Evolutionary conservation across 1,139 yeast species (phyloP).

Genomic region (Lodderomyces metapsilosis): DNA sequence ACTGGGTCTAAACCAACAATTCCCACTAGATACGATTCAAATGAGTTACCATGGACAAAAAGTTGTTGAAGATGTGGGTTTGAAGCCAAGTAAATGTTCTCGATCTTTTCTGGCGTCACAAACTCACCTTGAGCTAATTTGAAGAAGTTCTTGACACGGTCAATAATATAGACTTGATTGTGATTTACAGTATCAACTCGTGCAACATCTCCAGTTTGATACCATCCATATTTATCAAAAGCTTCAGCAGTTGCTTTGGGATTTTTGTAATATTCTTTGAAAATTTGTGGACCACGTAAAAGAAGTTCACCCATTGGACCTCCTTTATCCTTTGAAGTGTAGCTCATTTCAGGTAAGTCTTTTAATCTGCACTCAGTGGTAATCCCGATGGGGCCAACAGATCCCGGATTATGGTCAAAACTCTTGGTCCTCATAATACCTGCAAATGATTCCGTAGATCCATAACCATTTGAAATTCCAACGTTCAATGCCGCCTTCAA

Average conservation of each 20-base stretch:
- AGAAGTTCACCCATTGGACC: constrained; percentile 45
- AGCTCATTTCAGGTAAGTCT: constrained; percentile 41
- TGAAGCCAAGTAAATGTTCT: constrained; percentile 34
- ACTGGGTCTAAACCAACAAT: constrained; percentile 53
- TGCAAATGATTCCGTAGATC: constrained; percentile 47
- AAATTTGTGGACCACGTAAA: constrained; percentile 41
- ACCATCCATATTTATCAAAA: constrained; percentile 57
- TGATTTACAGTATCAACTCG: constrained; percentile 21
- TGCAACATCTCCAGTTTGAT: constrained; percentile 42
- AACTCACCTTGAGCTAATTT: constrained; percentile 47
- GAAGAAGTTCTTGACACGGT: constrained; percentile 45
- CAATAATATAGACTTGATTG: constrained; percentile 32
- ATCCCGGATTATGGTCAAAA: constrained; percentile 33
- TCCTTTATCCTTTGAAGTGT: constrained; percentile 26
- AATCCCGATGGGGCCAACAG: constrained; percentile 37
- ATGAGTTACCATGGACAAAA: constrained; percentile 58
- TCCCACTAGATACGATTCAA: constrained; percentile 59
- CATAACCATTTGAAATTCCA: constrained; percentile 46
- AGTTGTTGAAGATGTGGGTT: constrained; percentile 35
- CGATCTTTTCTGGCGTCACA: constrained; percentile 44
- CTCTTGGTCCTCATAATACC: constrained; percentile 33
- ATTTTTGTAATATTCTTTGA: constrained; percentile 36
- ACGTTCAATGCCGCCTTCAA: constrained; percentile 38
- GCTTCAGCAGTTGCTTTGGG: constrained; percentile 41
- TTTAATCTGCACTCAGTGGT: constrained; percentile 37